Evolutionary conservation across 2,329 filamentous ascomycete genomes (phyloP).

Genomic region (Dothistroma septosporum): DNA sequence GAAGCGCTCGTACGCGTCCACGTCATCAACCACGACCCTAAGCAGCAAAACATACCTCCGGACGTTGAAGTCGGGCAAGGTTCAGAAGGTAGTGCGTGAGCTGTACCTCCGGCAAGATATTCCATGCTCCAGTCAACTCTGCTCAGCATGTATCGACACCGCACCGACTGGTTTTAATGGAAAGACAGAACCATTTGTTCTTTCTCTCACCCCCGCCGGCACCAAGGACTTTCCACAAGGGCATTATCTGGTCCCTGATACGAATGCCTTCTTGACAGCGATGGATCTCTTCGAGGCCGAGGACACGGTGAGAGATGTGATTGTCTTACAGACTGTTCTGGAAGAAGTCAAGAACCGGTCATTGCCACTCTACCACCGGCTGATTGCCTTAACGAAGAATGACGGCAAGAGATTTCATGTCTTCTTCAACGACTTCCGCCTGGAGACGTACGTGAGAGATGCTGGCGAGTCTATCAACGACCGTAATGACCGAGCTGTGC

Average conservation of each 20-base stretch:
- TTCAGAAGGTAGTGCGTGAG: slow-evolving; percentile 97
- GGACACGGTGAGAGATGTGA: slow-evolving; percentile 90
- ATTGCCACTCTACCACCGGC: slow-evolving; percentile 86
- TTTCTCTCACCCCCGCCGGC: slow-evolving; percentile 82
- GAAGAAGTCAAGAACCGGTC: slow-evolving; percentile 95
- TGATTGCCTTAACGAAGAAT: slow-evolving; percentile 86
- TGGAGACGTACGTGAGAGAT: slow-evolving; percentile 83
- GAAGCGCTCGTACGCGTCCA: slow-evolving; percentile 55
- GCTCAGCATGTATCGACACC: slow-evolving; percentile 64
- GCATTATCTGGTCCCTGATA: slow-evolving; percentile 93
- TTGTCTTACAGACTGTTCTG: slow-evolving; percentile 90
- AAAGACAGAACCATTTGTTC: slow-evolving; percentile 73
- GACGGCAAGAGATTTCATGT: slow-evolving; percentile 97
- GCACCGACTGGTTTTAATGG: slow-evolving; percentile 77
- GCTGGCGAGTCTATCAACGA: slow-evolving; percentile 88
- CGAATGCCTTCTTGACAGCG: slow-evolving; percentile 88
- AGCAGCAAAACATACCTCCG: slow-evolving; percentile 95
- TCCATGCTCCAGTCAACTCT: slow-evolving; percentile 90
- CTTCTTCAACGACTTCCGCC: slow-evolving; percentile 96
- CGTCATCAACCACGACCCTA: slow-evolving; percentile 61
- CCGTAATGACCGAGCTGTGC: slow-evolving; percentile 87
- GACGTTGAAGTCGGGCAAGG: slow-evolving; percentile 91
- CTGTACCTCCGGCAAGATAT: slow-evolving; percentile 95
- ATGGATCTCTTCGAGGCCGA: slow-evolving; percentile 97
- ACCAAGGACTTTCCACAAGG: slow-evolving; percentile 79